Evolutionary conservation across 805 yeast species (phyloP).

Genomic region (Metahyphopichia silvanorum): DNA sequence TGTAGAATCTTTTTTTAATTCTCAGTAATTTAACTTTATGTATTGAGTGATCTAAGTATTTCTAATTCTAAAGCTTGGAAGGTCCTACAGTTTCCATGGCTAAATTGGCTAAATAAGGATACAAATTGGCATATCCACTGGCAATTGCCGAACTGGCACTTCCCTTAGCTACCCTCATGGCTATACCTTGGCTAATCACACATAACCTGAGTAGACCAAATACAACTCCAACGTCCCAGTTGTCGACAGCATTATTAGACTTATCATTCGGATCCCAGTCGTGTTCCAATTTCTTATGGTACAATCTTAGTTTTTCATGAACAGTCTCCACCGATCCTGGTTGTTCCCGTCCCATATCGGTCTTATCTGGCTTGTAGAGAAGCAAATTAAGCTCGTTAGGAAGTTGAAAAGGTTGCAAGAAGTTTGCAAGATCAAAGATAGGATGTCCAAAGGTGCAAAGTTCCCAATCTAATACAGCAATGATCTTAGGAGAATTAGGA

Average conservation of each 20-base stretch:
- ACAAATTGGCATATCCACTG: conserved; percentile 30
- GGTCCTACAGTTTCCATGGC: conserved; percentile 23
- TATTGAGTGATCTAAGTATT: too few relatives aligned
- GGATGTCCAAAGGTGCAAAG: conserved; percentile 65
- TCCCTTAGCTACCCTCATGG: conserved; percentile 50
- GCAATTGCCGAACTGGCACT: conserved; percentile 55
- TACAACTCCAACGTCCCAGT: conserved; percentile 52
- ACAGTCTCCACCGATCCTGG: conserved; percentile 18
- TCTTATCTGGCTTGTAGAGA: conserved; percentile 22
- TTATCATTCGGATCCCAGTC: conserved; percentile 31
- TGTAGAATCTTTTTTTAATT: too few relatives aligned
- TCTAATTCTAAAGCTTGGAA: too few relatives aligned
- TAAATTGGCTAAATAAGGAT: conserved; percentile 27
- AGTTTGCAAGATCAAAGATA: conserved; percentile 56
- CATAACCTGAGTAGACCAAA: conserved; percentile 54
- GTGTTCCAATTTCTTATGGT: conserved; percentile 18
- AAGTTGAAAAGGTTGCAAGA: conserved; percentile 51
- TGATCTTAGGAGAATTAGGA: conserved; percentile 45
- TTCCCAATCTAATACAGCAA: conserved; percentile 66
- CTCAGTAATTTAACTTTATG: too few relatives aligned
- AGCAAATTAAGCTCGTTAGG: conserved; percentile 35
- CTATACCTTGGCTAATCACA: conserved; percentile 62
- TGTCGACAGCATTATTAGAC: conserved; percentile 40
- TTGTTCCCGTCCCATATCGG: conserved; percentile 31
- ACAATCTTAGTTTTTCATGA: conserved; percentile 22